phyloP scores from a whole-genome alignment of 192 early-diverging fungal genomes.

The Umbelopsis vinacea region DNA sequence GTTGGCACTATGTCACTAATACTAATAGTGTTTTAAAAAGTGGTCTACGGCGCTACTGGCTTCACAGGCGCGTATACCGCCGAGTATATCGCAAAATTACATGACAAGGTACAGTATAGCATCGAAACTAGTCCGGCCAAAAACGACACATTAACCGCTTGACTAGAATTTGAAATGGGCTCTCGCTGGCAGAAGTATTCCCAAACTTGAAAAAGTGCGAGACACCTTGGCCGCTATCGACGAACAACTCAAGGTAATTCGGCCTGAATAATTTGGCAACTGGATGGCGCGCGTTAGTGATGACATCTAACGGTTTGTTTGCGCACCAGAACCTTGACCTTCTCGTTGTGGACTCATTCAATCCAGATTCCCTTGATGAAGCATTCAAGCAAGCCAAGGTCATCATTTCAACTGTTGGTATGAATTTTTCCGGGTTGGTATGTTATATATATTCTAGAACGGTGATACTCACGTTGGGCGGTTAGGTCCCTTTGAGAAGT shows the following conservation, averaged over 20 bases:
- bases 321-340: conserved; percentile 54
- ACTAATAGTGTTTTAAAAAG: conserved; percentile 10
- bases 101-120: conserved; percentile 20
- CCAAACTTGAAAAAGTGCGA: conserved; percentile 67
- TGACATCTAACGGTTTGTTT: background rate
- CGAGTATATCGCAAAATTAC: conserved; percentile 56
- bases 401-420: conserved; percentile 80
- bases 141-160: conserved; percentile 24
- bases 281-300: no score
- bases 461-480: background rate
- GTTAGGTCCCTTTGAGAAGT: conserved; percentile 65
- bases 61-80: conserved; percentile 79
- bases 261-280: no score
- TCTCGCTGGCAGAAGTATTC: conserved; percentile 74
- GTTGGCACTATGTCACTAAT: background rate
- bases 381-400: conserved; percentile 69
- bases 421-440: background rate
- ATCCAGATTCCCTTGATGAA: conserved; percentile 62
- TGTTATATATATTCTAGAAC: background rate
- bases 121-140: background rate
- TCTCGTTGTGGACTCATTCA: conserved; percentile 70
- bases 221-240: conserved; percentile 57
- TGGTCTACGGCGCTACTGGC: conserved; percentile 80
- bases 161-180: conserved; percentile 66
- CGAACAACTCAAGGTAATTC: conserved; percentile 44